Percentiles rank a stretch among this genome's conserved stretches.
Conservation (phyloP, 2,329 filamentous ascomycete genomes). For the Penicillium corylophilum region DNA sequence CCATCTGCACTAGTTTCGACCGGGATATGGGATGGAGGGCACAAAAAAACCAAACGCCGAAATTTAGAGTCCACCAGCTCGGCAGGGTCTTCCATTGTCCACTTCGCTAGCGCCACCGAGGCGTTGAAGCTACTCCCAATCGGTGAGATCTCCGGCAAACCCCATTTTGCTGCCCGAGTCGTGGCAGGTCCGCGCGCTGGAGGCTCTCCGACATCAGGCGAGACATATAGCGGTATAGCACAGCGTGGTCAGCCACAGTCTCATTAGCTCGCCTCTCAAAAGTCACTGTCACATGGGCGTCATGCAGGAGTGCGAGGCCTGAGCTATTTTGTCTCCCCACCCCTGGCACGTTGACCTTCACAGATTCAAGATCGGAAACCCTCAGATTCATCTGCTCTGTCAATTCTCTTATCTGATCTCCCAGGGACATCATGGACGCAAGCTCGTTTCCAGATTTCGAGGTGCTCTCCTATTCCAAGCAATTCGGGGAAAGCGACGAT, state of each 20-base stretch:
- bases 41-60: background rate
- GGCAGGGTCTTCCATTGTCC: background rate
- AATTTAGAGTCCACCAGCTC: background rate
- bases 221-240: background rate
- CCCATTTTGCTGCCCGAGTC: slow-evolving; percentile 3
- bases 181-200: background rate
- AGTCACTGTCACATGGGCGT: slow-evolving; percentile 13
- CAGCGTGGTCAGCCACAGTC: slow-evolving; percentile 9
- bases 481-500: background rate
- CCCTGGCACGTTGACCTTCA: background rate
- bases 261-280: slow-evolving; percentile 8
- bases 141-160: background rate
- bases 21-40: background rate
- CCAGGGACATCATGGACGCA: slow-evolving; percentile 14
- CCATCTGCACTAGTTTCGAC: background rate
- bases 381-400: background rate
- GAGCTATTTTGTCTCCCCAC: background rate
- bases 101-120: background rate
- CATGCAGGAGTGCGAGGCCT: slow-evolving; percentile 9
- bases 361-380: background rate
- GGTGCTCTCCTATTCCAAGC: slow-evolving; percentile 15
- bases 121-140: background rate
- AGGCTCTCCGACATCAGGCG: background rate
- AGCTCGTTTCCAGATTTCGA: slow-evolving; percentile 18
- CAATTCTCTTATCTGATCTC: background rate